Base-by-base conservation (phyloP, 768 basidiomycete species). In the Tulasnella sp. region DNA sequence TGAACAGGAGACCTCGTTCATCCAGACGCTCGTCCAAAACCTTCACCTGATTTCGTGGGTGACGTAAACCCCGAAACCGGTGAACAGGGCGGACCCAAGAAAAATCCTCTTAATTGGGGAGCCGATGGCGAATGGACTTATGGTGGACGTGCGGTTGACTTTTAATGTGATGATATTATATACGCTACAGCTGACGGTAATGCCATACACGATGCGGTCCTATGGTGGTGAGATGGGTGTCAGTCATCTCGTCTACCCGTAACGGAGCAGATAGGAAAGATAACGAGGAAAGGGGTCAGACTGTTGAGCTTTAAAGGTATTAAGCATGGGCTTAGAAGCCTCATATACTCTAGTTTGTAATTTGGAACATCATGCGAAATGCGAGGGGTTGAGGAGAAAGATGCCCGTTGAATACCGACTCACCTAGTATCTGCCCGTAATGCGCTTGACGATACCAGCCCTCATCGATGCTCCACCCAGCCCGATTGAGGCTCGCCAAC, bases 111-210 rank as follows among this genome's bases (percentile, higher is more conserved):
- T 12, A 91, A 89, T 89, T 84, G 84, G 22, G 80, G 82, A 7
- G 83, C 86, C 45, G 85, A 86, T 67, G 91, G 91, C 2, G 94
- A 96, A 81, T 96, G 94, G 94, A 96, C 93, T 79, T 93, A 91
- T 84, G 93, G 93, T 80, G 94, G 94, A 14, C 86, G 93, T 31
- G 93, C 93, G 36, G 92, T 93, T 25, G 94, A 95, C 84, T 95
- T 95, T 83, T 95, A 82, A 82, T 70, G 22, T 54, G 11, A 14
- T 19, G 42, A 17, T 58, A n/a, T 58, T n/a, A n/a, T 58, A 29
- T 58, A 58, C 54, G 54, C 54, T 58, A 58, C 8, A 58, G 54
- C 54, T 54, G 54, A n/a, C n/a, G 2, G 0, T 58, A 58, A 58
- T 58, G 54, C 2, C 29, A 58, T 12, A 29, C 29, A 58, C 12